A percentile compares a stretch with the other conserved stretches of the same genome.
Conservation (phyloP, 2,329 filamentous ascomycete genomes). For the Colletotrichum echinochloae region DNA sequence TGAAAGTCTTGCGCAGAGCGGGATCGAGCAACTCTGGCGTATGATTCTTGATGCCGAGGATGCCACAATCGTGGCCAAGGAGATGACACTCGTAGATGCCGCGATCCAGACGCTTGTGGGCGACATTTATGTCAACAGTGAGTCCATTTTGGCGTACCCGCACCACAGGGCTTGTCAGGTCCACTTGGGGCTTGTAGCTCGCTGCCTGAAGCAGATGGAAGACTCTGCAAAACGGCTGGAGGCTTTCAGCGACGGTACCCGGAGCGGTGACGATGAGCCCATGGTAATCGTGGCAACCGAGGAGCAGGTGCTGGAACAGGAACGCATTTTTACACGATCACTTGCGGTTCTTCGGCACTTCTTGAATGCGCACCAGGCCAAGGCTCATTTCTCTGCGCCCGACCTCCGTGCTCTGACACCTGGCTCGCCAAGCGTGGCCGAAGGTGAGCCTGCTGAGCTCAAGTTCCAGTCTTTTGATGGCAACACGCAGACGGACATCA, state of each 20-base stretch:
- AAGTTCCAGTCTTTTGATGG: constrained; percentile 81
- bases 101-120: constrained; percentile 78
- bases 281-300: constrained; percentile 65
- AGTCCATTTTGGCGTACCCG: constrained; percentile 62
- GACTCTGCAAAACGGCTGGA: constrained; percentile 71
- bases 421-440: constrained; percentile 62
- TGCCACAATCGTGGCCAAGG: constrained; percentile 60
- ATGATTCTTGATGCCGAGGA: constrained; percentile 78
- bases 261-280: constrained; percentile 61
- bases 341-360: constrained; percentile 77
- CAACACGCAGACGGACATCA: constrained; percentile 68
- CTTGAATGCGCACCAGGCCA: constrained; percentile 72
- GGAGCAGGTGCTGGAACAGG: constrained; percentile 63
- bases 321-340: constrained; percentile 75
- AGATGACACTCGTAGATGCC: constrained; percentile 60
- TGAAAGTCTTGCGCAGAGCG: constrained; percentile 63
- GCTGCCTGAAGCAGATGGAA: constrained; percentile 78
- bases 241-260: constrained; percentile 55
- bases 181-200: constrained; percentile 78
- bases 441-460: constrained; percentile 74
- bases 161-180: constrained; percentile 64
- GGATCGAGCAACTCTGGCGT: constrained; percentile 82
- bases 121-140: constrained; percentile 75
- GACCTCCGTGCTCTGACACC: constrained; percentile 67
- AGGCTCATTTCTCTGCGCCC: constrained; percentile 69